Evolutionary conservation across 2,329 filamentous ascomycete species (phyloP).

Genomic region (Aspergillus luchuensis): DNA sequence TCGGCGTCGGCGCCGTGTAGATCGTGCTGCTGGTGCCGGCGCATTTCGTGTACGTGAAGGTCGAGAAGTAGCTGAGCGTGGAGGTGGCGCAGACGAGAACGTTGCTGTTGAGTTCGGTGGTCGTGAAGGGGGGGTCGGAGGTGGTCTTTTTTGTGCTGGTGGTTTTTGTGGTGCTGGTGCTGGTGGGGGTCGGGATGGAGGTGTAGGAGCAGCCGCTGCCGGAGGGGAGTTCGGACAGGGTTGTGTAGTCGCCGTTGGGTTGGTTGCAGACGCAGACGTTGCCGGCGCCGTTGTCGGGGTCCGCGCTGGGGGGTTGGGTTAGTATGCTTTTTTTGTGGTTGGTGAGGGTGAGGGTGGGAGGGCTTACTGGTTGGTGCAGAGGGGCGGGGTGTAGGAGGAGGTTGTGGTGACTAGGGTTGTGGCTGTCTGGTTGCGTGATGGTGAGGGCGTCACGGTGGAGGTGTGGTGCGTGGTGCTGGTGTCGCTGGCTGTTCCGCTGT

Average conservation of each 20-base stretch:
- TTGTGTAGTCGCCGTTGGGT: neutral
- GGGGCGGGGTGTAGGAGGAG: neutral
- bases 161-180: neutral
- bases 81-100: conserved; percentile 1
- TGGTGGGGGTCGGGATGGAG: neutral
- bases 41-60: neutral
- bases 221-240: neutral
- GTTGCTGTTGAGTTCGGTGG: neutral
- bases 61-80: neutral
- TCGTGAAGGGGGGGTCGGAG: neutral
- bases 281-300: neutral
- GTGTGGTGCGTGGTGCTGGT: neutral
- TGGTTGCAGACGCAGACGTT: neutral
- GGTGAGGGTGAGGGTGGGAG: neutral
- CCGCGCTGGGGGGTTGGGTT: neutral
- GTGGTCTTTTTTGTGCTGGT: neutral
- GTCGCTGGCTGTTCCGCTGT: neutral
- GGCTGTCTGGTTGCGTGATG: neutral
- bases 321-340: neutral
- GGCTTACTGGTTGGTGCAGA: neutral
- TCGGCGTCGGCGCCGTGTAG: neutral
- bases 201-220: neutral
- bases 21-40: neutral
- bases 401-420: neutral
- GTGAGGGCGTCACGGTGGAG: neutral